Percentiles rank a stretch among this genome's conserved stretches.
Evolutionary conservation across 108 stramenopile species (phyloP).

Genomic region (Pseudonitzschia multistriata): DNA sequence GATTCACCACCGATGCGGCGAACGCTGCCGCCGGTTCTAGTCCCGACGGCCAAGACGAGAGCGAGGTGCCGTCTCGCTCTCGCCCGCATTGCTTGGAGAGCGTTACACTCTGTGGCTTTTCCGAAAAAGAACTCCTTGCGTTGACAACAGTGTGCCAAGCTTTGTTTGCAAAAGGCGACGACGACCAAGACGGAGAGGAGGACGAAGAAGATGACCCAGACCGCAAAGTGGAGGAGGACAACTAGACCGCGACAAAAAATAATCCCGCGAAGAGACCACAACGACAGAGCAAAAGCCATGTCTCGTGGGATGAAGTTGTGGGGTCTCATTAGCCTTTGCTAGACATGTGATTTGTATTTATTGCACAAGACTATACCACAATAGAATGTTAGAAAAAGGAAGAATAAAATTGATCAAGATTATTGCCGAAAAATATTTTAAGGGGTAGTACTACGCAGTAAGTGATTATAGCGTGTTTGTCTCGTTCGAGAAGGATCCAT

Average conservation of each 20-base stretch:
- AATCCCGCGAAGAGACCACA: background rate
- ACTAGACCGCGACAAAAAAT: background rate
- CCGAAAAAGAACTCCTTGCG: background rate
- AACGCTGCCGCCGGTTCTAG: background rate
- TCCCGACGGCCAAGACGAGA: background rate
- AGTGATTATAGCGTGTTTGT: no score
- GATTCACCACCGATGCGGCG: background rate
- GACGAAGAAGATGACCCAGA: background rate
- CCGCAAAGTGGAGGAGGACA: background rate
- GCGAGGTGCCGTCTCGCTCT: background rate
- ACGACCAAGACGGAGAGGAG: background rate
- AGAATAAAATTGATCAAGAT: no score
- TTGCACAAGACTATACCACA: no score
- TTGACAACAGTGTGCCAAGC: background rate
- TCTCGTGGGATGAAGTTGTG: no score
- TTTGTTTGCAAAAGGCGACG: background rate
- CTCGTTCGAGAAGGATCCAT: background rate
- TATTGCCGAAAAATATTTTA: no score
- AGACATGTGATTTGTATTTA: no score
- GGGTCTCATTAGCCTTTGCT: no score
- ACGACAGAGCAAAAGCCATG: no score
- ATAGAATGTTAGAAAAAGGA: no score
- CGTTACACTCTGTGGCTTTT: constrained; percentile 26
- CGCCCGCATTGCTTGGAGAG: background rate
- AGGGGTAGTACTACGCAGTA: no score